These are phyloP conservation scores for Harrya chromipes DNA, from an alignment of 768 basidiomycete species.

Conservation along the genomic window DNA sequence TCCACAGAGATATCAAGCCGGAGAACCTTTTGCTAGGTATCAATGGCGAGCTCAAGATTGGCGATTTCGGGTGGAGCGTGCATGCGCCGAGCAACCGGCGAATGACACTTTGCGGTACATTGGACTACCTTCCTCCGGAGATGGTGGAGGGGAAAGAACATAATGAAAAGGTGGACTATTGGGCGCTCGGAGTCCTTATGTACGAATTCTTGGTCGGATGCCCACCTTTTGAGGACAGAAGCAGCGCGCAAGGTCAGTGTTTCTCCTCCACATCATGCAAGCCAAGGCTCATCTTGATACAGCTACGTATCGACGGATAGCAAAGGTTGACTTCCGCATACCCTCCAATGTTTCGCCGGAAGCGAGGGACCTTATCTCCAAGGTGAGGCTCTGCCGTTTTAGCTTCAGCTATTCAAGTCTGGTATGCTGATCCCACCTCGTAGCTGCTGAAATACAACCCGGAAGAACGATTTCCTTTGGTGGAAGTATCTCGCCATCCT, in stretches of 20 bases:
- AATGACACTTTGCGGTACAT: slow-evolving; percentile 89
- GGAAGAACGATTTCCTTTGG: slow-evolving; percentile 67
- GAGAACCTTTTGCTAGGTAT: slow-evolving; percentile 94
- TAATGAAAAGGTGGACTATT: slow-evolving; percentile 87
- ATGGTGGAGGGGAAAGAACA: slow-evolving; percentile 96
- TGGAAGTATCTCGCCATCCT: slow-evolving; percentile 75
- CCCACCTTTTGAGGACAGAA: slow-evolving; percentile 84
- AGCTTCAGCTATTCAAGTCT: neutral
- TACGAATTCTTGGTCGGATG: slow-evolving; percentile 92
- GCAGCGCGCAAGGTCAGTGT: slow-evolving; percentile 66
- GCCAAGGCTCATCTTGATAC: slow-evolving; percentile 8
- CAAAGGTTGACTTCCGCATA: slow-evolving; percentile 72
- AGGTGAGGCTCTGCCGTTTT: slow-evolving; percentile 23
- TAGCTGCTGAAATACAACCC: slow-evolving; percentile 87
- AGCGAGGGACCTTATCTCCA: slow-evolving; percentile 45
- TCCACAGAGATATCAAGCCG: slow-evolving; percentile 98
- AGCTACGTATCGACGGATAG: slow-evolving; percentile 92
- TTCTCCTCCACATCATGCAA: neutral
- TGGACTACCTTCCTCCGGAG: slow-evolving; percentile 97
- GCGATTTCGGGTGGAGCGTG: slow-evolving; percentile 98
- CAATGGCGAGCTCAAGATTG: slow-evolving; percentile 97
- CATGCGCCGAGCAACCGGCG: slow-evolving; percentile 91
- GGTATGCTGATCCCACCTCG: slow-evolving; percentile 8
- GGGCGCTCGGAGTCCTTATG: slow-evolving; percentile 95
- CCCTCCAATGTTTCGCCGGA: slow-evolving; percentile 41